Conservation (phyloP, 2,329 filamentous ascomycete genomes). For the Ampelomyces quisqualis region DNA sequence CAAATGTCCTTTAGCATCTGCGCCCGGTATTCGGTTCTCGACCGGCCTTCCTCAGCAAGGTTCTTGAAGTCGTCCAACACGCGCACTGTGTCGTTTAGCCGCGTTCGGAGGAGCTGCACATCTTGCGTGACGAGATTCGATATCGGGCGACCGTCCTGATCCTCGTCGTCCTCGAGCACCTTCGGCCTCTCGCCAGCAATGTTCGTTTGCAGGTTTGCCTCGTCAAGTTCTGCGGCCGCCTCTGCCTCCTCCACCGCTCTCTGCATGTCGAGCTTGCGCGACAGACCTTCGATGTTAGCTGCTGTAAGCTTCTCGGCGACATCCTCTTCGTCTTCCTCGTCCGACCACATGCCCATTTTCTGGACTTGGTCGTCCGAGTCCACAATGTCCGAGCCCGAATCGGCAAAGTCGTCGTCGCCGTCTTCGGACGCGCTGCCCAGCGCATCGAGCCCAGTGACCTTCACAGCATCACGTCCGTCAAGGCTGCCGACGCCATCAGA, state of each 20-base stretch:
- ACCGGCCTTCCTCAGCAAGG: slow-evolving; percentile 75
- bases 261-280: slow-evolving; percentile 77
- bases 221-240: slow-evolving; percentile 80
- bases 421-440: slow-evolving; percentile 43
- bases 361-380: slow-evolving; percentile 63
- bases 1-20: slow-evolving; percentile 90
- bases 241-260: slow-evolving; percentile 76
- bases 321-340: slow-evolving; percentile 92
- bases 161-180: slow-evolving; percentile 61
- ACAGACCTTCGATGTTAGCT: slow-evolving; percentile 92
- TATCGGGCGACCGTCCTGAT: slow-evolving; percentile 58
- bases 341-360: slow-evolving; percentile 78
- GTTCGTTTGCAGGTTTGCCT: slow-evolving; percentile 88
- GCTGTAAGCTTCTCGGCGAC: slow-evolving; percentile 88
- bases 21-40: slow-evolving; percentile 81
- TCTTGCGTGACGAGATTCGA: slow-evolving; percentile 73
- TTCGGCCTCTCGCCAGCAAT: slow-evolving; percentile 69
- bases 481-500: slow-evolving; percentile 23
- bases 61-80: slow-evolving; percentile 87
- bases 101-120: slow-evolving; percentile 79
- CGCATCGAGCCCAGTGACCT: slow-evolving; percentile 43
- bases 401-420: slow-evolving; percentile 45
- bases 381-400: slow-evolving; percentile 46
- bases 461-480: slow-evolving; percentile 39
- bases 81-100: slow-evolving; percentile 91